Evolutionary conservation across 2,329 filamentous ascomycete species (phyloP).

Genomic region (Fusarium sp.): DNA sequence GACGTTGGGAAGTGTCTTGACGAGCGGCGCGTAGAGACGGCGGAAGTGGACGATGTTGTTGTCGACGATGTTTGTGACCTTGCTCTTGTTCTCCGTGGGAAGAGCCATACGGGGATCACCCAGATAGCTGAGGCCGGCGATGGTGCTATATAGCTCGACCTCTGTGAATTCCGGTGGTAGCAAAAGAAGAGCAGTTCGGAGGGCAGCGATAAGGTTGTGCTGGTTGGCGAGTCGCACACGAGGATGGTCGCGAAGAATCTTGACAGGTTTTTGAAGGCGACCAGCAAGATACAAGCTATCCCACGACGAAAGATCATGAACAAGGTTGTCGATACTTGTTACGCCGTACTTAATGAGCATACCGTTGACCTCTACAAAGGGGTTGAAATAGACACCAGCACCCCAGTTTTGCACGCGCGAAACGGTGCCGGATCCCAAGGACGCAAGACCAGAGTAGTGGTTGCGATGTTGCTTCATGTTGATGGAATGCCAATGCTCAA

Average conservation of each 20-base stretch:
- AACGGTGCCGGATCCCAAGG: slow-evolving; percentile 85
- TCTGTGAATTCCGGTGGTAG: slow-evolving; percentile 88
- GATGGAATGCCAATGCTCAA: slow-evolving; percentile 95
- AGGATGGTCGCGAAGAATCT: slow-evolving; percentile 94
- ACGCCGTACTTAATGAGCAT: slow-evolving; percentile 98
- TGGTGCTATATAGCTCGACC: slow-evolving; percentile 86
- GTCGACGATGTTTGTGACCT: slow-evolving; percentile 93
- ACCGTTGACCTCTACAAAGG: slow-evolving; percentile 92
- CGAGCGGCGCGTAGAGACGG: slow-evolving; percentile 87
- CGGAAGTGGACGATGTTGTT: slow-evolving; percentile 94
- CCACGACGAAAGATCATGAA: slow-evolving; percentile 88
- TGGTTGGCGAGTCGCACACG: slow-evolving; percentile 94
- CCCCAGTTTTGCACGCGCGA: slow-evolving; percentile 91
- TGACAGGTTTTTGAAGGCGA: slow-evolving; percentile 95
- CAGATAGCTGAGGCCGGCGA: slow-evolving; percentile 91
- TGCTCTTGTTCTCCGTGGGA: slow-evolving; percentile 88
- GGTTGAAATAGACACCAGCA: slow-evolving; percentile 97
- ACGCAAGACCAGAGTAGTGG: slow-evolving; percentile 90
- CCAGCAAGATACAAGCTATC: slow-evolving; percentile 96
- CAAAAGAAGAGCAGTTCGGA: slow-evolving; percentile 88
- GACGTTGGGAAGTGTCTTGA: slow-evolving; percentile 91
- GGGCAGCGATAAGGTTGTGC: slow-evolving; percentile 90
- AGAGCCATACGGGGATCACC: slow-evolving; percentile 96
- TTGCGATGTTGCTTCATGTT: slow-evolving; percentile 89
- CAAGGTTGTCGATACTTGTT: slow-evolving; percentile 91